These are phyloP conservation scores for Daldinia grandis DNA, from an alignment of 495 filamentous ascomycete genomes.

Conservation along the genomic window DNA sequence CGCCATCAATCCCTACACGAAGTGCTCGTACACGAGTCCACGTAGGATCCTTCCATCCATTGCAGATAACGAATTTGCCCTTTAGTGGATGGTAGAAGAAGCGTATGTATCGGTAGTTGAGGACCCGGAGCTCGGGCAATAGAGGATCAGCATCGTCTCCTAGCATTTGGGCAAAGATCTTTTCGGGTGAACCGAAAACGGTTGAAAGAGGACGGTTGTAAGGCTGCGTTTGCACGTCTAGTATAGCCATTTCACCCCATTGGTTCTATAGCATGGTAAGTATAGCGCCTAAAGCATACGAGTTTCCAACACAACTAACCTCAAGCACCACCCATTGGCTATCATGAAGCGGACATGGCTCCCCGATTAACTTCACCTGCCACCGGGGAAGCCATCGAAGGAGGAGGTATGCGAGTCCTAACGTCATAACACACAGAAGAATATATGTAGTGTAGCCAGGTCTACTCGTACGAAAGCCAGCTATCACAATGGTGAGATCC, in stretches of 20 bases:
- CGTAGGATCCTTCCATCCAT: constrained; percentile 89
- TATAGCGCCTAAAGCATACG: constrained; percentile 6
- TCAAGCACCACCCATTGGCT: constrained; percentile 93
- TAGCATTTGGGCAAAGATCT: constrained; percentile 62
- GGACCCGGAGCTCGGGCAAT: constrained; percentile 70
- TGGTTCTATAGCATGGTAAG: constrained; percentile 68
- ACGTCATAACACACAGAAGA: constrained; percentile 70
- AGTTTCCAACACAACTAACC: constrained; percentile 51
- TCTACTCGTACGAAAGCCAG: constrained; percentile 82
- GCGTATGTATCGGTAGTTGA: constrained; percentile 93
- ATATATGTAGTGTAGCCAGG: constrained; percentile 74
- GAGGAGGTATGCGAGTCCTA: constrained; percentile 82
- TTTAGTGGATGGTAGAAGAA: constrained; percentile 89
- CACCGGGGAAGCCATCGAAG: constrained; percentile 90
- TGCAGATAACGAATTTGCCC: constrained; percentile 86
- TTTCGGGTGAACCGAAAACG: constrained; percentile 76
- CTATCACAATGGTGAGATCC: constrained; percentile 90
- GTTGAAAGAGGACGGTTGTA: constrained; percentile 88
- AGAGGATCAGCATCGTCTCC: constrained; percentile 90
- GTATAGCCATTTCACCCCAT: constrained; percentile 88
- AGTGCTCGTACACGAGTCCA: constrained; percentile 83
- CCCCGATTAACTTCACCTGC: constrained; percentile 80
- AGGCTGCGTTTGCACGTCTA: constrained; percentile 67
- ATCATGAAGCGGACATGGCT: constrained; percentile 68
- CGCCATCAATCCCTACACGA: constrained; percentile 85